phyloP scores from a whole-genome alignment of 768 basidiomycete genomes.

The Phylloporus sp. region DNA sequence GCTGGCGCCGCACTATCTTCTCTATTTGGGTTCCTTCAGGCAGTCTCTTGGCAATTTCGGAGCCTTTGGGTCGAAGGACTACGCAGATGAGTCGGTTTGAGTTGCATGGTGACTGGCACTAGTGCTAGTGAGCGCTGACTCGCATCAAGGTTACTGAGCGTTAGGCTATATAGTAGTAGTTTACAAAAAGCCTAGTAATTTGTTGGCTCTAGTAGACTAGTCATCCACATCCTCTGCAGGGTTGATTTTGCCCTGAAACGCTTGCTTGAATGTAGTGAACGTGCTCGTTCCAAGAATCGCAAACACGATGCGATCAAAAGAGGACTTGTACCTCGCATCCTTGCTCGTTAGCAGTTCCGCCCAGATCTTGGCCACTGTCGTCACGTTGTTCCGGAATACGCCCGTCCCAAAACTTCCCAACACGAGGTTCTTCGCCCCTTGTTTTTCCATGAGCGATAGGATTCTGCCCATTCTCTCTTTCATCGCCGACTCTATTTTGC shows the following conservation, averaged over 20 bases:
- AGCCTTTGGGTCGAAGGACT: too few species aligned
- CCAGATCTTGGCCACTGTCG: conserved; percentile 60
- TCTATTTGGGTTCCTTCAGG: too few species aligned
- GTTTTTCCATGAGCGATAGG: conserved; percentile 59
- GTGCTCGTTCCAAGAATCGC: conserved; percentile 57
- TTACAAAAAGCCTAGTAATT: not conserved
- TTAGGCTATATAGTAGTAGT: too few species aligned
- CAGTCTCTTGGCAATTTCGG: too few species aligned
- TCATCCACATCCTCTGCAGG: not conserved
- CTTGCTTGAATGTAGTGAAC: conserved; percentile 38
- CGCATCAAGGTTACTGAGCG: too few species aligned
- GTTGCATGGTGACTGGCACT: too few species aligned
- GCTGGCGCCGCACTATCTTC: too few species aligned
- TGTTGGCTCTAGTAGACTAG: not conserved
- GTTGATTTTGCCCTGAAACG: conserved; percentile 26
- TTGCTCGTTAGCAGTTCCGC: conserved; percentile 50
- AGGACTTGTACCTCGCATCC: conserved; percentile 49
- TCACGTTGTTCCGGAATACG: conserved; percentile 64
- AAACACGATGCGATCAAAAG: conserved; percentile 64
- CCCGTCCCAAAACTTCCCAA: conserved; percentile 79
- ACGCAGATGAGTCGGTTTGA: too few species aligned
- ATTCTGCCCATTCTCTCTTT: conserved; percentile 68
- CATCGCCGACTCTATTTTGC: conserved; percentile 53
- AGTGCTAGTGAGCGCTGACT: too few species aligned
- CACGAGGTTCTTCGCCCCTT: conserved; percentile 56